Evolutionary conservation across 345 rosid genomes (phyloP), one percentile per base, ranked within the genome.

Genomic region (Heritiera littoralis): DNA sequence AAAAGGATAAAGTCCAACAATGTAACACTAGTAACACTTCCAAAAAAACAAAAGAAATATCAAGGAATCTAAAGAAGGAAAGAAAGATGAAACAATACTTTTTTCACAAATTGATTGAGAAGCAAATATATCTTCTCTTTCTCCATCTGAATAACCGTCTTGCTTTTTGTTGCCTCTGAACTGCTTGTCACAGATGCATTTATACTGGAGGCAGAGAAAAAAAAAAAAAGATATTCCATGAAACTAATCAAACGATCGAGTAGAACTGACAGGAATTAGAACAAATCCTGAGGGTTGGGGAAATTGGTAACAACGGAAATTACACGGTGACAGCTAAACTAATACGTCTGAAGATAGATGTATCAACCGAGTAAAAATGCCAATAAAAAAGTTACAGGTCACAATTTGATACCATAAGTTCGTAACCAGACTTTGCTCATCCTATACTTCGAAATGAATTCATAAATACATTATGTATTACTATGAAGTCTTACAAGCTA

Each of bases 161-260:
- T 95, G 81, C 97, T 95, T 82, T 93, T 95, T 67, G 89, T 87
- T 56, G 84, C 81, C 88, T 95, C 97, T 11, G 96, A 92, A 86
- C 94, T 93, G 81, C 98, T 95, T 75, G 94, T 93, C 79, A 95
- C 99, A 68, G 98, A 93, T 85, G 98, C 98, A 84, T 87, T 92
- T 85, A 95, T 74, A 78, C 99, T 93, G 87, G 74, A 76, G 82
- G 82, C 30, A 82, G 67, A 66, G 49, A 74, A 48, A 15, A 80
- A 46, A 80, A 46, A 35, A 38, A 64, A 6, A 60, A 70, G 10
- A 54, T 17, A 52, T 66, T 12, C 41, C 5, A 43, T 20, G 2
- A 28, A 60, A 45, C 43, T 7, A 64, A 72, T 30, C 28, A 2
- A 76, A 46, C 30, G 9, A 30, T 43, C 30, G 7, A 76, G 41